Evolutionary conservation across 371 early-diverging fungal species (phyloP).

Genomic region (Haplosporangium sp.): DNA sequence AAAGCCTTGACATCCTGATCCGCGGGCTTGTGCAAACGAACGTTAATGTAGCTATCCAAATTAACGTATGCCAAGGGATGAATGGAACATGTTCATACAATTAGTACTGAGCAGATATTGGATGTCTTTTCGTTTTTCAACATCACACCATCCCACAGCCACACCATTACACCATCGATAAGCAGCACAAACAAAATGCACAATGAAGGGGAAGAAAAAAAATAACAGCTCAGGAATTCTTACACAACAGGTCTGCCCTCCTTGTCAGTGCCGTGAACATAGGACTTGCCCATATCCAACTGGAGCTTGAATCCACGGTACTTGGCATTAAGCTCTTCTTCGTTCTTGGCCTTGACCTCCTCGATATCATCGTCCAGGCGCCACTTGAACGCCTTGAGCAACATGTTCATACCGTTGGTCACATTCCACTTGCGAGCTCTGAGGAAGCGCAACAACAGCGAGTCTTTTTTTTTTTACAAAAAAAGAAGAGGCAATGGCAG

Average conservation of each 20-base stretch:
- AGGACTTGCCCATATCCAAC: slow-evolving; percentile 66
- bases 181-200: no score
- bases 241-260: slow-evolving; percentile 71
- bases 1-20: slow-evolving; percentile 68
- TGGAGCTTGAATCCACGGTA: slow-evolving; percentile 59
- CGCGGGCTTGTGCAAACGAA: slow-evolving; percentile 66
- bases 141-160: no score
- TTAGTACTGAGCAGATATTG: no score
- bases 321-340: slow-evolving; percentile 58
- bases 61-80: background rate
- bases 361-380: slow-evolving; percentile 65
- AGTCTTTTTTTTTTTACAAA: no score
- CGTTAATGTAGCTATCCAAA: slow-evolving; percentile 68
- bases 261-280: slow-evolving; percentile 69
- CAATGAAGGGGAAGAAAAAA: slow-evolving; percentile 15
- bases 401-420: slow-evolving; percentile 72
- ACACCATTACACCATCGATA: no score
- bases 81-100: background rate
- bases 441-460: slow-evolving; percentile 69
- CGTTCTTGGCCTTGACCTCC: slow-evolving; percentile 68
- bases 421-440: slow-evolving; percentile 86
- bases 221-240: slow-evolving; percentile 23
- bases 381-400: slow-evolving; percentile 74
- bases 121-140: no score
- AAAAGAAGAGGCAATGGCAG: no score